A percentile compares a stretch with the other conserved stretches of the same genome.
Conservation (phyloP, 1,284 basidiomycete genomes). For the Fomitiporia mediterranea region DNA sequence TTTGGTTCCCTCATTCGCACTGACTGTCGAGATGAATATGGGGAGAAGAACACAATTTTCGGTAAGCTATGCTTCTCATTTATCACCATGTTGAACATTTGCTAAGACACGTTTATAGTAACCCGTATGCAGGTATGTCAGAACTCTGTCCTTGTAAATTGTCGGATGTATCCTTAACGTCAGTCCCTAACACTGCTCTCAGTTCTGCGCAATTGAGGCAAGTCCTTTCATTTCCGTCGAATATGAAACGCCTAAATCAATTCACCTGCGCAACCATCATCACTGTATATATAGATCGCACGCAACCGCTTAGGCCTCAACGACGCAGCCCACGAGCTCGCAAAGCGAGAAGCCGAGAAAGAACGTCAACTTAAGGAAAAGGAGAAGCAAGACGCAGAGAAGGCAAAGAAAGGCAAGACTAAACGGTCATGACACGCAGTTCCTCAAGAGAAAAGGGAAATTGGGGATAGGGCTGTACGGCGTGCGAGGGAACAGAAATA, state of each 20-base stretch:
- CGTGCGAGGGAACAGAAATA: background rate
- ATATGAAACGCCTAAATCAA: background rate
- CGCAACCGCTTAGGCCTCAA: slow-evolving; percentile 92
- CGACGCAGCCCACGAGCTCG: slow-evolving; percentile 79
- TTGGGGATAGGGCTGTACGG: too few species aligned
- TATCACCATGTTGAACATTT: slow-evolving; percentile 1
- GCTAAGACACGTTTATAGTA: slow-evolving; percentile 36
- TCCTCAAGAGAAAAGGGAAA: background rate
- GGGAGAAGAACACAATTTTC: slow-evolving; percentile 92
- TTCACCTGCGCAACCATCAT: slow-evolving; percentile 2
- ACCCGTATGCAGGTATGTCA: slow-evolving; percentile 65
- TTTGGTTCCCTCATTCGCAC: slow-evolving; percentile 94
- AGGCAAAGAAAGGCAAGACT: slow-evolving; percentile 36
- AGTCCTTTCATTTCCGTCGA: slow-evolving; percentile 21
- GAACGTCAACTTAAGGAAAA: slow-evolving; percentile 50
- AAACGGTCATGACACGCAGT: slow-evolving; percentile 13
- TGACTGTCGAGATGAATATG: slow-evolving; percentile 80
- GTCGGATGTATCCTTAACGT: background rate
- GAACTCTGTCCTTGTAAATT: background rate
- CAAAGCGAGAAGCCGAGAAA: slow-evolving; percentile 65
- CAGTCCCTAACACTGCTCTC: slow-evolving; percentile 2
- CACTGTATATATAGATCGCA: slow-evolving; percentile 57
- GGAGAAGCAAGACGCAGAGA: slow-evolving; percentile 36
- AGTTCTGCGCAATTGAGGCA: slow-evolving; percentile 92
- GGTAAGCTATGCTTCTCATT: slow-evolving; percentile 45